Evolutionary conservation across 768 basidiomycete species (phyloP), one percentile per base, ranked within the genome.

Genomic region (Kondoa subrosea): DNA sequence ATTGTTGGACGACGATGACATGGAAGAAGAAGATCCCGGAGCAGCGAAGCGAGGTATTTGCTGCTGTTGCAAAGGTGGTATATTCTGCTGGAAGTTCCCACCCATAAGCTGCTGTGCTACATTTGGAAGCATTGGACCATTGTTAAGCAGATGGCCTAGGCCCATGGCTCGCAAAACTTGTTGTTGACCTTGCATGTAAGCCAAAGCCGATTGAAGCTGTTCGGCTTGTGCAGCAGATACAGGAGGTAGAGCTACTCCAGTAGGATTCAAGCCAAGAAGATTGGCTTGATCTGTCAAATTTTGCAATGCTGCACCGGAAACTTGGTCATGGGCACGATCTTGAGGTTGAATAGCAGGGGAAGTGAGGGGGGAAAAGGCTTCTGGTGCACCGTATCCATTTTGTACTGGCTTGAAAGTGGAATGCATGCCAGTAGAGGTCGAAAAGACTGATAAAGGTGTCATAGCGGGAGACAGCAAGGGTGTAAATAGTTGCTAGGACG

Each of bases 381-480:
- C 50, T 8, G 30, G 31, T 4, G 15, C 17, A 64, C 4, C 21
- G 33, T 21, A 27, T 16, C 17, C 64, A 12, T 65, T 31, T 32
- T 27, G 27, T 32, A 69, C 34, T 26, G 68, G 40, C 8, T 67
- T 64, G 32, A 69, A 69, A n/a, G 66, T 34, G 33, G 66, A 65
- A 31, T 65, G 69, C 29, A 69, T 58, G 14, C 65, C 65, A 4
- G 65, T 65, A 27, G 66, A 65, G 1, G 65, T 60, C 16, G 69
- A 57, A 56, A 65, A 65, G 26, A 65, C 57, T 16, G 66, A 65
- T 57, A 65, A 57, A 12, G 75, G 73, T 3, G 77, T 77, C 62
- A 79, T 72, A 2, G 78, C 77, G 0, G 79, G 79, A 21, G 79
- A 78, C 60, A 78, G 72, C 29, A 78, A 73, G 0, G 79, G 78